A percentile compares a stretch with the other conserved stretches of the same genome.
phyloP scores from a whole-genome alignment of 2,329 filamentous ascomycete species.

The Tolypocladium cylindrosporum region DNA sequence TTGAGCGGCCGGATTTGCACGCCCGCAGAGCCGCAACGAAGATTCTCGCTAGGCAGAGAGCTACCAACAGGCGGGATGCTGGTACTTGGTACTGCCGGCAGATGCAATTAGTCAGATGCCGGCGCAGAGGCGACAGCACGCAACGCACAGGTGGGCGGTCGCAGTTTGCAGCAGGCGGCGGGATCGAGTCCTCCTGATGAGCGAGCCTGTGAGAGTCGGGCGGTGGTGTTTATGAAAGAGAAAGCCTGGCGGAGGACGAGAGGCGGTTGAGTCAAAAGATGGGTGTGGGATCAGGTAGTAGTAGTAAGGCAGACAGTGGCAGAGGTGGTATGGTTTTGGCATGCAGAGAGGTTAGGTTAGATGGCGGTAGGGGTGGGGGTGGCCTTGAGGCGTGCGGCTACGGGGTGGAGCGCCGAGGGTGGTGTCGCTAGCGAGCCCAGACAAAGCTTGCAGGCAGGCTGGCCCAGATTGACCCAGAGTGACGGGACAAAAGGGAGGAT shows the following conservation, averaged over 20 bases:
- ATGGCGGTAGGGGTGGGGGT: neutral
- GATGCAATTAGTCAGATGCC: neutral
- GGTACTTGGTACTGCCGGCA: neutral
- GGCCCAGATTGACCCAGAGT: slow-evolving; percentile 3
- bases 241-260: neutral
- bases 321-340: neutral
- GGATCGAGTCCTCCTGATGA: neutral
- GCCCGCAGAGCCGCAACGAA: slow-evolving; percentile 2
- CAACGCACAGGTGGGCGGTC: neutral
- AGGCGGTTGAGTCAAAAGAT: neutral
- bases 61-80: neutral
- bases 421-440: neutral
- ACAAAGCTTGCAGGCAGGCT: neutral
- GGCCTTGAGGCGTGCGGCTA: neutral
- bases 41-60: neutral
- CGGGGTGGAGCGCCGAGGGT: neutral
- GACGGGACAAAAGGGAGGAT: neutral
- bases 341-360: neutral
- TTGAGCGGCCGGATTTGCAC: neutral
- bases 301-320: neutral
- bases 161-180: neutral
- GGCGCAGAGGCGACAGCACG: neutral
- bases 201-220: neutral
- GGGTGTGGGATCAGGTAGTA: neutral
- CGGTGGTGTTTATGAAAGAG: neutral